Conservation (phyloP, 2,329 filamentous ascomycete genomes). For the Penicillium griseofulvum region DNA sequence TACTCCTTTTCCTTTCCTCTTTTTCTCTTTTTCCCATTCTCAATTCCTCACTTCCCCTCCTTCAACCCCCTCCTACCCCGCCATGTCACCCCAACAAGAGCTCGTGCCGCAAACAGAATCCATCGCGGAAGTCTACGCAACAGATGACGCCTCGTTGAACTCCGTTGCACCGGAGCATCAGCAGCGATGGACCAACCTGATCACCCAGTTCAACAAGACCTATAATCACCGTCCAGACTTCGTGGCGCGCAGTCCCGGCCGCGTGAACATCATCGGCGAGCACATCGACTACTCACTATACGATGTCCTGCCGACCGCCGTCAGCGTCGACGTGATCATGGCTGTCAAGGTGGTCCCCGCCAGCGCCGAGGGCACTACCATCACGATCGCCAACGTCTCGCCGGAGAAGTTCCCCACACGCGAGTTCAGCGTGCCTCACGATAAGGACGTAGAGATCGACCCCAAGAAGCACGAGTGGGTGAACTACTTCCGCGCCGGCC, state of each 20-base stretch:
- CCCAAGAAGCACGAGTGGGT: constrained; percentile 86
- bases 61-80: constrained; percentile 18
- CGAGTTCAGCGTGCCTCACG: constrained; percentile 68
- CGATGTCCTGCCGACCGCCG: constrained; percentile 91
- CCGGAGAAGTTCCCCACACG: constrained; percentile 70
- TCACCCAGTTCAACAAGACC: constrained; percentile 65
- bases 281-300: constrained; percentile 99
- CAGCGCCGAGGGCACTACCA: constrained; percentile 52
- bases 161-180: constrained; percentile 66
- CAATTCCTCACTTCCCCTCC: not conserved
- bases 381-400: constrained; percentile 79
- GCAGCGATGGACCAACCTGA: constrained; percentile 71
- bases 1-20: constrained; percentile 1
- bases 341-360: constrained; percentile 62
- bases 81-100: constrained; percentile 42
- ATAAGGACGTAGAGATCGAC: constrained; percentile 73
- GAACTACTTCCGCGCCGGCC: constrained; percentile 95
- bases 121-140: constrained; percentile 78
- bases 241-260: constrained; percentile 83
- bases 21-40: not conserved
- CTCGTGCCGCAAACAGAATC: constrained; percentile 71
- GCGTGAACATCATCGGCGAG: constrained; percentile 98
- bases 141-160: constrained; percentile 70
- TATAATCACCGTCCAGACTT: constrained; percentile 75
- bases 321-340: constrained; percentile 85